A percentile compares a stretch with the other conserved stretches of the same genome.
Evolutionary conservation across 306 rosid genomes (phyloP).

Genomic region (Begonia peltatifolia): DNA sequence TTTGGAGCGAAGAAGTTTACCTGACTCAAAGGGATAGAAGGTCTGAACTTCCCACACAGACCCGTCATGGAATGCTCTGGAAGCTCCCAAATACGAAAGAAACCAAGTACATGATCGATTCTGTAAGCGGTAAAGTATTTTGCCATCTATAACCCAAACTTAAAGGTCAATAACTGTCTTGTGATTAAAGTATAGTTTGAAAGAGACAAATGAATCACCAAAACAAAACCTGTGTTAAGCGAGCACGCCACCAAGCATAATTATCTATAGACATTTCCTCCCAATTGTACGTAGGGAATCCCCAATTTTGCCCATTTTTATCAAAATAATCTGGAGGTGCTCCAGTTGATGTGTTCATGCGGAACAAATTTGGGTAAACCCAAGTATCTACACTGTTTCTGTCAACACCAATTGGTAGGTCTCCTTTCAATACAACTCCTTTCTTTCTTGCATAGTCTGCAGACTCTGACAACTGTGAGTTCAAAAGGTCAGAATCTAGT

Average conservation of each 20-base stretch:
- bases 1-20: conserved; percentile 20
- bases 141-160: conserved; percentile 64
- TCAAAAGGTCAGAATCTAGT: conserved; percentile 3
- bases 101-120: conserved; percentile 92
- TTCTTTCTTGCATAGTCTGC: conserved; percentile 74
- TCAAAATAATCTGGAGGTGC: conserved; percentile 99
- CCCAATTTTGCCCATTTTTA: conserved; percentile 99
- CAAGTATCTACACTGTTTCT: conserved; percentile 94
- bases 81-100: conserved; percentile 97
- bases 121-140: conserved; percentile 94
- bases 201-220: no score
- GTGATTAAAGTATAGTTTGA: no score
- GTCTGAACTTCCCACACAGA: conserved; percentile 84
- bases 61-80: conserved; percentile 89
- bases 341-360: conserved; percentile 94
- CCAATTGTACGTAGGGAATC: conserved; percentile 98
- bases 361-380: conserved; percentile 80
- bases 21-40: conserved; percentile 91
- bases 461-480: conserved; percentile 62
- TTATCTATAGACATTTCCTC: conserved; percentile 96
- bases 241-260: conserved; percentile 93
- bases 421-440: conserved; percentile 91
- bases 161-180: conserved; percentile 3
- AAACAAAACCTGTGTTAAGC: conserved; percentile 70
- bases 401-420: conserved; percentile 95